Base-by-base conservation (phyloP, 768 basidiomycete genomes). In the Xerocomellus chrysenteron region DNA sequence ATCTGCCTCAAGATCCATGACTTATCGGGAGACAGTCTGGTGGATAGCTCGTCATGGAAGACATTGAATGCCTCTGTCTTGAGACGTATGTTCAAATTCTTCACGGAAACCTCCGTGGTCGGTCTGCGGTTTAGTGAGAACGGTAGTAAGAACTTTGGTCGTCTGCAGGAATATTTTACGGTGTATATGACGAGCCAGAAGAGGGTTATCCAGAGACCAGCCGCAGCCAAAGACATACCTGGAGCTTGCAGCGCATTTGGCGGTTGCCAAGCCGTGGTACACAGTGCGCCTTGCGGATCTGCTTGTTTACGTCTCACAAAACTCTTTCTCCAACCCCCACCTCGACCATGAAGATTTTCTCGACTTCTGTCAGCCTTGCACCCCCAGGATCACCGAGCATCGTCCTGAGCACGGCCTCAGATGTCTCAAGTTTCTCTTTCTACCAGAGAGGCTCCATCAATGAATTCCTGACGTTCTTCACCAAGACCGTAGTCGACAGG, bases 381-480 rank as follows among this genome's bases (percentile, higher is more conserved):
- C 85, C 88, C 5, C 78, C 86, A 10, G 81, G 82, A 33, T 83
- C 84, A 16, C 71, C 87, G 16, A 78, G 81, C n/a, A 81, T 81
- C 5, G 71, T 86, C 33, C 84, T 98, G 32, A 78, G 79, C 61
- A 80, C 75, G 39, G 86, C 88, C 16, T 83, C 80, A 43, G 96
- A 98, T 68, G 81, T 98, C 14, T 90, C 88, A 28, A 88, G 88
- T 12, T 98, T 95, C 78, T 88, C 89, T 32, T 98, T 98, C 79
- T 97, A 95, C 74, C 94, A 97, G 76, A 80, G 83, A 59, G 87
- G 92, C 46, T 86, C 89, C 17, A 85, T 96, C 50, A 83, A 79
- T 50, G 96, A 98, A 76, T 98, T 98, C 74, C 82, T 98, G 84
- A 81, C 83, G 26, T 98, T 98, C 81, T 89, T 97, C 73, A 85